These are phyloP conservation scores for Fraxinus ornus DNA, from an alignment of 305 asterid species.

Conservation along the genomic window DNA sequence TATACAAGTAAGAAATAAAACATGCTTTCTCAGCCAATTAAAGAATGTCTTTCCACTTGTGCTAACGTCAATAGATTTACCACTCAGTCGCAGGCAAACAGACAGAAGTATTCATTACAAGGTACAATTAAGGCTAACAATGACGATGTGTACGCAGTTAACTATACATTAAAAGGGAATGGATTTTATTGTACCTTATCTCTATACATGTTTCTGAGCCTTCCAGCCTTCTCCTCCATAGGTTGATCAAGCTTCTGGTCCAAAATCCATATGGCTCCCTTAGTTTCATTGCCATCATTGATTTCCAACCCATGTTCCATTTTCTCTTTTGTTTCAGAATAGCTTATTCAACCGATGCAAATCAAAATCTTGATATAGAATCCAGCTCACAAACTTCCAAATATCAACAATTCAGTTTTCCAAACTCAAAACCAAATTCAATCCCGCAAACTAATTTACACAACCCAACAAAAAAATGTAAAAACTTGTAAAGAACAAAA, in stretches of 20 bases:
- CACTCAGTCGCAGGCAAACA: not conserved
- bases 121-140: not conserved
- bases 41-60: not conserved
- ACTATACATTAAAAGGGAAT: constrained; percentile 11
- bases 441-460: not conserved
- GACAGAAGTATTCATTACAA: not conserved
- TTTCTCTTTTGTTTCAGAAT: constrained; percentile 16
- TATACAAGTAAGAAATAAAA: not conserved
- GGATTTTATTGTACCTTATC: constrained; percentile 35
- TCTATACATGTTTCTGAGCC: constrained; percentile 49
- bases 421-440: constrained; percentile 11
- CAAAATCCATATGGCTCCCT: constrained; percentile 95
- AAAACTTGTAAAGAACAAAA: not conserved
- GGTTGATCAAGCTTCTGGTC: constrained; percentile 98
- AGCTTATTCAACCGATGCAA: constrained; percentile 10
- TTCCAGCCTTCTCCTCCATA: constrained; percentile 90
- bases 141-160: not conserved
- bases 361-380: not conserved
- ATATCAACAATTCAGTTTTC: constrained; percentile 6
- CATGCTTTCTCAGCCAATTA: not conserved
- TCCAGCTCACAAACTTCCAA: not conserved
- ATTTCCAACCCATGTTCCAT: constrained; percentile 58
- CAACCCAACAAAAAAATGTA: not conserved
- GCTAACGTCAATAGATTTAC: not conserved
- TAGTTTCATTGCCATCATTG: constrained; percentile 55